These are phyloP conservation scores for Venturia nashicola DNA, from an alignment of 2,329 filamentous ascomycete genomes.

Conservation along the genomic window DNA sequence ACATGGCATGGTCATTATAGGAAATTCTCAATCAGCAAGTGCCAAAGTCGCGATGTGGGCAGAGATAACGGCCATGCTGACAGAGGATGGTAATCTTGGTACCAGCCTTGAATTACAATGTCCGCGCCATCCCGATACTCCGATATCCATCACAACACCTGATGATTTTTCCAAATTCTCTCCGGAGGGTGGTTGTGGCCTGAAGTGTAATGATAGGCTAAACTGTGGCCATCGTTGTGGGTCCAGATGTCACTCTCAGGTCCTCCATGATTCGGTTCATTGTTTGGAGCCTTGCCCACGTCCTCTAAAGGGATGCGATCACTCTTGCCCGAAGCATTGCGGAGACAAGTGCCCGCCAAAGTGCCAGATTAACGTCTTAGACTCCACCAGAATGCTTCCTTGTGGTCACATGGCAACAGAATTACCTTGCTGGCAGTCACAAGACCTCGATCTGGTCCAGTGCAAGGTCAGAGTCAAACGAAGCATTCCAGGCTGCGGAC, in stretches of 20 bases:
- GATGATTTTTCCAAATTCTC: conserved; percentile 13
- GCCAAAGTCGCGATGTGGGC: conserved; percentile 50
- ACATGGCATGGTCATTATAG: conserved; percentile 61
- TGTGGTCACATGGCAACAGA: conserved; percentile 30
- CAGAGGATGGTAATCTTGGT: conserved; percentile 11
- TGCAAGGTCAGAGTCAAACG: conserved; percentile 9
- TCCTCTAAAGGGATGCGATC: conserved; percentile 30
- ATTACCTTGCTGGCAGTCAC: conserved; percentile 10
- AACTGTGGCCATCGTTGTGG: conserved; percentile 37
- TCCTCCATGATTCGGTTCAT: conserved; percentile 33
- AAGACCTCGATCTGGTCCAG: conserved; percentile 6
- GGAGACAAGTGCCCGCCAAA: conserved; percentile 29
- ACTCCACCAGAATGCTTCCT: conserved; percentile 17
- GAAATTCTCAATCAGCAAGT: conserved; percentile 47
- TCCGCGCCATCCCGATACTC: conserved; percentile 13
- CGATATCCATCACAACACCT: conserved; percentile 11
- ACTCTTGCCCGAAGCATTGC: conserved; percentile 32
- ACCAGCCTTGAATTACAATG: conserved; percentile 12
- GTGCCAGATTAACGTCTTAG: conserved; percentile 24
- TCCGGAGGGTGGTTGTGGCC: conserved; percentile 14
- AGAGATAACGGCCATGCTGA: conserved; percentile 9
- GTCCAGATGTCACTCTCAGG: conserved; percentile 35
- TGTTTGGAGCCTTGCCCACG: conserved; percentile 36
- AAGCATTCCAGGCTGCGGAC: conserved; percentile 8
- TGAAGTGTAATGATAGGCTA: conserved; percentile 10